Evolutionary conservation across 306 rosid genomes (phyloP).

Genomic region (Astragalus membranaceus): DNA sequence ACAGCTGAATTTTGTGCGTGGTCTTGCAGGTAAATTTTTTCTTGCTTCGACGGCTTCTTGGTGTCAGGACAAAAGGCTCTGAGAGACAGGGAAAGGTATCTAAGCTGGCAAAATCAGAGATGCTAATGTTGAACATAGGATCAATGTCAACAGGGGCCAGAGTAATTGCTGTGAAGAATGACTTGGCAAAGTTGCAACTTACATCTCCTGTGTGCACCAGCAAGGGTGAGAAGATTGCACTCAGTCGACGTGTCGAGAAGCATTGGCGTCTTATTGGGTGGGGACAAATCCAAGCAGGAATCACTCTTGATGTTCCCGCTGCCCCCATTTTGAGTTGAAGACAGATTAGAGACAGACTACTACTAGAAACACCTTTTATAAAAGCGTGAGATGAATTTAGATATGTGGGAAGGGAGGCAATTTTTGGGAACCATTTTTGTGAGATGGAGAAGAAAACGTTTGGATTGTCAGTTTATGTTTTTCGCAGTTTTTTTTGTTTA

Average conservation of each 20-base stretch:
- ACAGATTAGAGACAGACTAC: neutral
- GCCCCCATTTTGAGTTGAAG: conserved; percentile 22
- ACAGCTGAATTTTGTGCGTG: conserved; percentile 3
- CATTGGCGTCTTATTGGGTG: conserved; percentile 97
- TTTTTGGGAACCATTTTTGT: conserved; percentile 39
- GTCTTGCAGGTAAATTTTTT: conserved; percentile 84
- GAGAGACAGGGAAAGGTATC: conserved; percentile 94
- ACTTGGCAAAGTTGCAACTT: conserved; percentile 83
- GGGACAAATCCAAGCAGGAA: conserved; percentile 97
- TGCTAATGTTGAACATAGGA: conserved; percentile 94
- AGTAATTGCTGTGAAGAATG: conserved; percentile 80
- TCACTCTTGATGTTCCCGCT: conserved; percentile 69
- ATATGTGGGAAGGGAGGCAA: conserved; percentile 37
- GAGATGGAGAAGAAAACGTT: conserved; percentile 31
- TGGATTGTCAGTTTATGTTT: conserved; percentile 13
- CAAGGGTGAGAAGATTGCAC: conserved; percentile 89
- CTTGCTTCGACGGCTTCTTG: conserved; percentile 82
- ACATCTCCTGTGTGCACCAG: conserved; percentile 96
- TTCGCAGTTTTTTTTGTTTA: neutral
- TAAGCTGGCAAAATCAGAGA: conserved; percentile 76
- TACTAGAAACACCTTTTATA: neutral
- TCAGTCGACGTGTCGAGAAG: conserved; percentile 94
- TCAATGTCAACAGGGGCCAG: conserved; percentile 93
- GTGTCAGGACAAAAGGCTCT: conserved; percentile 83
- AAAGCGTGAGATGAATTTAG: conserved; percentile 21